Conservation (phyloP, 768 basidiomycete species). For the Tubosaeta sp. region DNA sequence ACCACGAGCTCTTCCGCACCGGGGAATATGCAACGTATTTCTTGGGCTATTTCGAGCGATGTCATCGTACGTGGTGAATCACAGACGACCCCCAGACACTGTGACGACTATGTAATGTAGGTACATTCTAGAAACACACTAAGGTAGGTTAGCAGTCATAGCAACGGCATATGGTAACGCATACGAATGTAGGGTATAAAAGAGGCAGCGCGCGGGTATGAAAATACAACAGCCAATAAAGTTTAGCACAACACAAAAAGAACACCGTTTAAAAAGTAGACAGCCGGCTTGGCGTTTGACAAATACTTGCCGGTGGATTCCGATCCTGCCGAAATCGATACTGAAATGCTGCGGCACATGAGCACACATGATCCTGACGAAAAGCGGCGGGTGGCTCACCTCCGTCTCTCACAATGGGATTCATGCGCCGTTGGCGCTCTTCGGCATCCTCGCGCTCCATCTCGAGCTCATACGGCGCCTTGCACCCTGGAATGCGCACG, state of each 20-base stretch:
- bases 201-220: constrained; percentile 12
- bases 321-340: constrained; percentile 54
- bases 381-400: constrained; percentile 24
- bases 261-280: constrained; percentile 51
- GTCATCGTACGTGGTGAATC: constrained; percentile 43
- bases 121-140: constrained; percentile 24
- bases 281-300: constrained; percentile 45
- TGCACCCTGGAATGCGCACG: constrained; percentile 60
- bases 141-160: constrained; percentile 12
- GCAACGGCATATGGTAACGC: constrained; percentile 15
- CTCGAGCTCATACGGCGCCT: constrained; percentile 63
- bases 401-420: constrained; percentile 65
- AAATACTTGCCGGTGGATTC: constrained; percentile 39
- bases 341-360: constrained; percentile 48
- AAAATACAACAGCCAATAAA: constrained; percentile 25
- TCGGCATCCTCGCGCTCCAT: constrained; percentile 64
- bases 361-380: constrained; percentile 1
- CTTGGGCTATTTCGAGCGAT: constrained; percentile 72
- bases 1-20: constrained; percentile 83
- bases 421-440: constrained; percentile 43
- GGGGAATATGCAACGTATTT: constrained; percentile 65
- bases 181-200: constrained; percentile 20
- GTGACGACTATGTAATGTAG: constrained; percentile 16
- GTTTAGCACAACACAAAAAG: constrained; percentile 8
- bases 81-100: neutral